A percentile compares a stretch with the other conserved stretches of the same genome.
Conservation (phyloP, 176 grass and related monocot species). For the Saccharum officinarum region DNA sequence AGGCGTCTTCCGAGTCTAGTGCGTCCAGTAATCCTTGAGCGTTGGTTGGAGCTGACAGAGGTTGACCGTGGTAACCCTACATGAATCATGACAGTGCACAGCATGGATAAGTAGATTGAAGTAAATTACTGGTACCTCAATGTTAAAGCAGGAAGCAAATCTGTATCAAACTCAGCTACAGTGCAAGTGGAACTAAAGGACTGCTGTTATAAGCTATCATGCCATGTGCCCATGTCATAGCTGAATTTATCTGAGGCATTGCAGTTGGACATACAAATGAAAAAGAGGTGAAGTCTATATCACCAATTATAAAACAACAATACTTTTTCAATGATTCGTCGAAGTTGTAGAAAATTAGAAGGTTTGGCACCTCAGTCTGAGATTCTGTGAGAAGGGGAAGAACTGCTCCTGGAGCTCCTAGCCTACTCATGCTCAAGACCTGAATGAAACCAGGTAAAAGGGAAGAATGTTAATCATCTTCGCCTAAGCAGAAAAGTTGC, state of each 20-base stretch:
- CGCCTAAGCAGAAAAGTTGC: background rate
- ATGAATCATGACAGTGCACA: background rate
- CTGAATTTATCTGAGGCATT: background rate
- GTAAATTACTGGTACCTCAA: background rate
- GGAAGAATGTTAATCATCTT: background rate
- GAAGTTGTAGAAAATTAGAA: background rate
- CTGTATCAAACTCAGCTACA: background rate
- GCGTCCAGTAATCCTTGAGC: conserved; percentile 26
- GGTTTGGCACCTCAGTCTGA: conserved; percentile 60
- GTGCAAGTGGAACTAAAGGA: background rate
- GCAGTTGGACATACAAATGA: background rate
- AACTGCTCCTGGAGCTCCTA: conserved; percentile 84
- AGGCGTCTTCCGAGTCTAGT: conserved; percentile 44
- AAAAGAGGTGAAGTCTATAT: background rate
- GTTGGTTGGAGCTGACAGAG: conserved; percentile 33
- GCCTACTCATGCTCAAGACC: conserved; percentile 94
- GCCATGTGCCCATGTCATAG: background rate
- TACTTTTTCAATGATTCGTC: background rate
- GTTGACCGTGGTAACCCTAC: conserved; percentile 7
- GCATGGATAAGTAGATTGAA: background rate
- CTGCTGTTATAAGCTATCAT: background rate
- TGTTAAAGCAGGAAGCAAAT: background rate
- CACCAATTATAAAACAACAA: conserved; percentile 1
- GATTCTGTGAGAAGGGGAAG: conserved; percentile 75
- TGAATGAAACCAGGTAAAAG: conserved; percentile 47